Base-by-base conservation (phyloP, 75 land plant species). In the Cupressus sempervirens region DNA sequence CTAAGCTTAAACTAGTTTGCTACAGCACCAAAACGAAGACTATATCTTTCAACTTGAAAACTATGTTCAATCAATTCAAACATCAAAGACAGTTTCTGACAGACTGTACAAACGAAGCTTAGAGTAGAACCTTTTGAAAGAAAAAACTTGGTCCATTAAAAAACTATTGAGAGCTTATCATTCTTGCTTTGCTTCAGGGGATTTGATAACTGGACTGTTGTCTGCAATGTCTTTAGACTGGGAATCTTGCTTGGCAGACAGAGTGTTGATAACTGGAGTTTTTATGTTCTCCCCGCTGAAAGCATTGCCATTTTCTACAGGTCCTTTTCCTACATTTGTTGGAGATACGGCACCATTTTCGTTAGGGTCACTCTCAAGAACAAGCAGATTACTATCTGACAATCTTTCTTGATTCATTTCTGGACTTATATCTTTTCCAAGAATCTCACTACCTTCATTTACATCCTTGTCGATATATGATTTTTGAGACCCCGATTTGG, bases 21-120 rank as follows among this genome's bases (percentile, higher is more conserved):
- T 23, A n/a, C 29, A 41, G 81, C 29, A 79, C 81, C 45, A n/a
- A 18, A 12, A 79, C 20, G 18, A 76, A 76, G 11, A 41, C 45
- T 23, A 41, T 20, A 76, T 9, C 45, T 16, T 77, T 40, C 23
- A 26, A 41, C 20, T 76, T 35, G 81, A 11, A 79, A 41, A 45
- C 81, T 11, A 29, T 79, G 50, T 79, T 79, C 81, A 79, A 79
- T 43, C 81, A 23, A 79, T 70, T 79, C 81, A 79, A 43, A 79
- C 50, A 7, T 41, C 11, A 79, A 79, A 79, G 11, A 26, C 30
- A 45, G 45, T 45, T 79, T 14, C 81, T 45, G 23, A 43, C 29
- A 79, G 81, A 26, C 23, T 36, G 41, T 75, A 18, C 38, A 41
- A 43, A 77, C 29, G 81, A 43, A 45, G 12, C 18, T 23, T 79